Evolutionary conservation across 2,329 filamentous ascomycete genomes (phyloP), one percentile per base, ranked within the genome.

Genomic region (Mycosphaerella sp.): DNA sequence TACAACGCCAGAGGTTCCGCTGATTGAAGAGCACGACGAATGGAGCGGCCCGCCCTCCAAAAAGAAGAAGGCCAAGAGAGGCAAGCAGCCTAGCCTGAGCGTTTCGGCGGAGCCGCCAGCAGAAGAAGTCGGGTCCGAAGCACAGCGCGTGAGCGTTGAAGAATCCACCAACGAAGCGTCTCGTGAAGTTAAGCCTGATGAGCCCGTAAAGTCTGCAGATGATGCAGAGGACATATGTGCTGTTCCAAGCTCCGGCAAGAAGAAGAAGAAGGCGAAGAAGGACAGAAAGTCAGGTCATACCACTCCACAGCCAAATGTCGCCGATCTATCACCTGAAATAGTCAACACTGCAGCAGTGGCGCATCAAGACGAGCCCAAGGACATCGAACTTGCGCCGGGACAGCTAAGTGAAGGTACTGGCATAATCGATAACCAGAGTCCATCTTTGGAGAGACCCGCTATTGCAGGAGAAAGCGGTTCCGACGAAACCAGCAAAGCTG

Each of bases 31-130:
- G 21, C n/a, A 31, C 17, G 48, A 46, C n/a, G 45, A 53, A 34
- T 40, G 42, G 42, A 17, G 36, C 21, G 48, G 36, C n/a, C 34
- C 55, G 4, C 23, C 42, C 8, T 17, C 45, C n/a, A 57, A 62
- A 47, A 55, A 57, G 23, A 59, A 60, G 45, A 70, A 74, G 56
- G 72, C 70, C 32, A 76, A 73, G 64, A 75, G 72, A 46, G 76
- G 67, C 58, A 65, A 65, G 38, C 76, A 73, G 62, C 56, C 59
- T 10, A 45, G 17, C 26, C 50, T 58, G 17, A 45, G 39, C 34
- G 34, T 31, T 10, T 23, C 14, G 6, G 45, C 68, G 72, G 42
- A 67, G 69, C 40, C 29, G 10, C 32, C 21, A 7, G 12, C 32
- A 48, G 38, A 56, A 17, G 50, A 48, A 9, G 45, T 21, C 3